These are phyloP conservation scores for Euphrasia arctica DNA, from an alignment of 305 asterid genomes.

Conservation along the genomic window DNA sequence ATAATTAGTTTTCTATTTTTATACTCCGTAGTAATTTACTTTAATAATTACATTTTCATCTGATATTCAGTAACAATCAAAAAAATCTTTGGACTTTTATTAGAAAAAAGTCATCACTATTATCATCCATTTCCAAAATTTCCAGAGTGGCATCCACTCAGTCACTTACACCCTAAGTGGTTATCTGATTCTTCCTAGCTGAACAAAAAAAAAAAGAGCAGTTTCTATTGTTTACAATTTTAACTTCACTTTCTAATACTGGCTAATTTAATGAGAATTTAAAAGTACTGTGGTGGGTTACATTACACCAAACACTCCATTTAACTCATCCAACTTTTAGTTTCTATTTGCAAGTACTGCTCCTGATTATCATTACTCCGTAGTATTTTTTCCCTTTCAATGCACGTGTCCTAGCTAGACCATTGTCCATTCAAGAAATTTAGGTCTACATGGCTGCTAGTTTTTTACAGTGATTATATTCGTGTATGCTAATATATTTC, in stretches of 20 bases:
- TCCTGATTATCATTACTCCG: not conserved
- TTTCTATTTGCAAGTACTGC: not conserved
- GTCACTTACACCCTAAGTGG: no score
- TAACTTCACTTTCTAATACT: not conserved
- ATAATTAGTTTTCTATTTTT: no score
- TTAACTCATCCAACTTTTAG: not conserved
- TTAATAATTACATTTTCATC: no score
- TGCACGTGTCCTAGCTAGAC: conserved; percentile 19
- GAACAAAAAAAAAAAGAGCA: not conserved
- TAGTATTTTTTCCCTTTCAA: conserved; percentile 8
- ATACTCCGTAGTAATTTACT: no score
- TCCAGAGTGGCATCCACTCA: no score
- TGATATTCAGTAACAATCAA: no score
- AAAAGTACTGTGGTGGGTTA: not conserved
- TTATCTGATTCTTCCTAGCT: no score
- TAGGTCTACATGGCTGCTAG: conserved; percentile 17
- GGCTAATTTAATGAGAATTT: not conserved
- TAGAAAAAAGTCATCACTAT: no score
- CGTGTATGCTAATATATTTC: conserved; percentile 26
- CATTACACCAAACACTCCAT: not conserved
- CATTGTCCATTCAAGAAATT: conserved; percentile 4
- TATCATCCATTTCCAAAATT: no score
- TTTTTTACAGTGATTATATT: conserved; percentile 5
- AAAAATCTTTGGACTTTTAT: no score
- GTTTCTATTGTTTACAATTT: conserved; percentile 2